Evolutionary conservation across 768 basidiomycete genomes (phyloP).

Genomic region (Russula abietina): DNA sequence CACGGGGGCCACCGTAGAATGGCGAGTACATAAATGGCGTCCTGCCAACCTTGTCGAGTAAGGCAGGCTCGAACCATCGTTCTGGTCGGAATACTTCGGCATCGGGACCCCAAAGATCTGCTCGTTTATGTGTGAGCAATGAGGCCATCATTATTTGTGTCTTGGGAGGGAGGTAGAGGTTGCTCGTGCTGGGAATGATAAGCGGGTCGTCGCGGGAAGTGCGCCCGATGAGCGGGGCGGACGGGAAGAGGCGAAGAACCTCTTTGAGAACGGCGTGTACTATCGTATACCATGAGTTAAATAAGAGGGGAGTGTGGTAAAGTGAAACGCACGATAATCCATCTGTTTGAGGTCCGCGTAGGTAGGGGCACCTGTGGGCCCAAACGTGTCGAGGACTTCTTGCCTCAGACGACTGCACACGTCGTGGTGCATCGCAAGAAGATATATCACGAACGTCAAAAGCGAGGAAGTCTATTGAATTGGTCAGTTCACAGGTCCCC

Average conservation of each 20-base stretch:
- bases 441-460: conserved; percentile 33
- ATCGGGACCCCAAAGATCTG: conserved; percentile 55
- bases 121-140: conserved; percentile 35
- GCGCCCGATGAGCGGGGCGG: conserved; percentile 18
- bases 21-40: conserved; percentile 68
- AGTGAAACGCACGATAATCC: conserved; percentile 28
- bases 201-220: conserved; percentile 16
- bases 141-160: conserved; percentile 29
- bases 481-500: neutral
- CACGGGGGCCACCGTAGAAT: conserved; percentile 62
- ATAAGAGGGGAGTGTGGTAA: too few species aligned
- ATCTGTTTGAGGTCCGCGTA: conserved; percentile 33
- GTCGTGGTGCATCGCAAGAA: conserved; percentile 31
- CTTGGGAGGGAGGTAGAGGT: conserved; percentile 21
- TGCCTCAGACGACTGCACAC: conserved; percentile 31
- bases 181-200: conserved; percentile 23
- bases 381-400: conserved; percentile 33
- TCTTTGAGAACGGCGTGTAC: conserved; percentile 36
- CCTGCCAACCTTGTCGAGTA: conserved; percentile 45
- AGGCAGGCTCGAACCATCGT: conserved; percentile 50
- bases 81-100: conserved; percentile 51
- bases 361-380: conserved; percentile 29
- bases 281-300: neutral
- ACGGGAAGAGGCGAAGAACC: conserved; percentile 23
- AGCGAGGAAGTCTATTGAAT: conserved; percentile 29